Conservation (phyloP, 768 basidiomycete species). For the Mycena rebaudengoi region DNA sequence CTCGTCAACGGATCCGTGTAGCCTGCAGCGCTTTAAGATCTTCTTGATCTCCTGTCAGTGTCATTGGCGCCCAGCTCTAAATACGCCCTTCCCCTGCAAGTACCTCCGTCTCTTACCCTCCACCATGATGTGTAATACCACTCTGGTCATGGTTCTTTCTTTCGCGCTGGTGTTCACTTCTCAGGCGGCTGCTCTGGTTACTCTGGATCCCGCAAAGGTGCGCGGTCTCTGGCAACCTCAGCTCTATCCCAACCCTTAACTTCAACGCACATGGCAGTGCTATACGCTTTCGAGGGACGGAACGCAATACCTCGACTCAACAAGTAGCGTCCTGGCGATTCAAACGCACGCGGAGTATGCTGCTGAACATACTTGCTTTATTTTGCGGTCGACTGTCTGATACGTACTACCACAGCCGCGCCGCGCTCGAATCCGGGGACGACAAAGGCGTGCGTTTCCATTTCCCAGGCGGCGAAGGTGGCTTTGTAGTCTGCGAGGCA, state of each 20-base stretch:
- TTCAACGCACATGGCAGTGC: too few species aligned
- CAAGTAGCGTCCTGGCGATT: constrained; percentile 21
- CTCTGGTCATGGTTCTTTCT: neutral
- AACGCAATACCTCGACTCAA: constrained; percentile 26
- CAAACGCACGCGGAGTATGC: constrained; percentile 21
- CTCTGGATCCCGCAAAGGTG: constrained; percentile 13
- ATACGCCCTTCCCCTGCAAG: too few species aligned
- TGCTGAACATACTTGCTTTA: neutral
- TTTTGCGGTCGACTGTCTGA: neutral
- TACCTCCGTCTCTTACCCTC: too few species aligned
- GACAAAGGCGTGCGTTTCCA: constrained; percentile 28
- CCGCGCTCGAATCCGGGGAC: constrained; percentile 14
- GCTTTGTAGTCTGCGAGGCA: constrained; percentile 28
- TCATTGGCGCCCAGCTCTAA: too few species aligned
- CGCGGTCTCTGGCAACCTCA: neutral
- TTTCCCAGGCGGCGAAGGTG: constrained; percentile 21
- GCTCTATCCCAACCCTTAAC: neutral
- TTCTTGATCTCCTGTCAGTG: too few species aligned
- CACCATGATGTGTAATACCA: constrained; percentile 11
- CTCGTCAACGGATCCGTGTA: too few species aligned
- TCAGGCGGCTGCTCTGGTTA: constrained; percentile 1
- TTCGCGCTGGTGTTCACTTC: neutral
- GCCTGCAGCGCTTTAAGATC: too few species aligned
- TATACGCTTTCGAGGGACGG: constrained; percentile 23
- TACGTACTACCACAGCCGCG: neutral